Evolutionary conservation across 2,329 filamentous ascomycete species (phyloP).

Genomic region (Cryphonectria naterciae): DNA sequence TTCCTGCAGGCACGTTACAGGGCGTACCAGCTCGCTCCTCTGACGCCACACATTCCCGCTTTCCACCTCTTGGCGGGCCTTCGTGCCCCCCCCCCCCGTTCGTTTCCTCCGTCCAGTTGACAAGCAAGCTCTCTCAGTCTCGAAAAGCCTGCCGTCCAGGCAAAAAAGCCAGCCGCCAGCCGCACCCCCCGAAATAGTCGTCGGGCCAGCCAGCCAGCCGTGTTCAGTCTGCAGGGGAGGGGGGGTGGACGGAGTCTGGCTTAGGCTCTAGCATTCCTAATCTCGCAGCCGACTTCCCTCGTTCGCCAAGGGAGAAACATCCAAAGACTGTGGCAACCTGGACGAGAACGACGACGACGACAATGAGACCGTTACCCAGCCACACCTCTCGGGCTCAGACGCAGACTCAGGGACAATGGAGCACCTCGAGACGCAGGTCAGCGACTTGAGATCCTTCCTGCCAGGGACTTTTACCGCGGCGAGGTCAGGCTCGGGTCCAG

Average conservation of each 20-base stretch:
- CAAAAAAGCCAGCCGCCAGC: not conserved
- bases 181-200: not conserved
- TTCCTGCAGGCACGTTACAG: not conserved
- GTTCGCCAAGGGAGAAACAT: not conserved
- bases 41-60: not conserved
- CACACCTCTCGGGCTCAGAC: conserved; percentile 1
- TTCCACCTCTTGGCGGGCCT: not conserved
- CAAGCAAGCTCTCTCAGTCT: not conserved
- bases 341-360: not conserved
- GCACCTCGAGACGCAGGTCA: conserved; percentile 58
- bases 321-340: not conserved
- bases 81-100: not conserved
- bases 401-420: conserved; percentile 46
- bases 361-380: conserved; percentile 6
- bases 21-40: not conserved
- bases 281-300: not conserved
- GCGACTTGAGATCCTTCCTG: conserved; percentile 56
- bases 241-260: not conserved
- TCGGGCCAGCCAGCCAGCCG: not conserved
- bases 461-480: conserved; percentile 38
- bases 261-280: not conserved
- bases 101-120: not conserved
- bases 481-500: conserved; percentile 30
- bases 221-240: not conserved
- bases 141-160: not conserved